These are phyloP conservation scores for Recurvomyces mirabilis DNA, from an alignment of 495 filamentous ascomycete genomes.

Conservation along the genomic window DNA sequence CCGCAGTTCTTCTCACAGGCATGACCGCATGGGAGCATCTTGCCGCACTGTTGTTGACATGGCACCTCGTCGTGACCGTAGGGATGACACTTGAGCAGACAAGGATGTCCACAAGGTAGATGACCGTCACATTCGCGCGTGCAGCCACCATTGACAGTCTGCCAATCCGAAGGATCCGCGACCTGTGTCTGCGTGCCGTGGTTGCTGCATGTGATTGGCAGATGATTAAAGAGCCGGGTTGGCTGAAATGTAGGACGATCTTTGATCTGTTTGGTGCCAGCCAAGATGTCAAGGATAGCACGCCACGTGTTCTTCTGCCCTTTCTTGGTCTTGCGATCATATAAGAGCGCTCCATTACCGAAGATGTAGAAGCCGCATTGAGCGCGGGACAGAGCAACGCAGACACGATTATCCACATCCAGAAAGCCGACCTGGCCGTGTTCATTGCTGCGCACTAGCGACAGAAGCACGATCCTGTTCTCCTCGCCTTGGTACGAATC, in stretches of 20 bases:
- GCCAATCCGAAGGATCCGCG: conserved; percentile 39
- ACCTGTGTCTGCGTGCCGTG: conserved; percentile 30
- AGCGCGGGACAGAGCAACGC: conserved; percentile 85
- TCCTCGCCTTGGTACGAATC: conserved; percentile 95
- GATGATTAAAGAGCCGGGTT: conserved; percentile 7
- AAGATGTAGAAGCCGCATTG: conserved; percentile 77
- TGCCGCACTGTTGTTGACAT: no score
- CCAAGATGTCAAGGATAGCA: conserved; percentile 24
- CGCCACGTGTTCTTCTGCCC: conserved; percentile 29
- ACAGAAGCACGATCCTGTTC: conserved; percentile 76
- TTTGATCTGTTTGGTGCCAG: conserved; percentile 16
- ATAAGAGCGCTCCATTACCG: conserved; percentile 56
- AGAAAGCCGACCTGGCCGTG: conserved; percentile 55
- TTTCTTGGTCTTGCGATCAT: background rate
- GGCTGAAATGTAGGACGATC: conserved; percentile 12
- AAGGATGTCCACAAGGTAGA: conserved; percentile 39
- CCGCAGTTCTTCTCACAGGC: no score
- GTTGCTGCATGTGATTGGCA: conserved; percentile 25
- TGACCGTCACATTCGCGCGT: conserved; percentile 36
- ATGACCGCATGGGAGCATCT: no score
- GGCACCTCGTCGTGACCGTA: conserved; percentile 18
- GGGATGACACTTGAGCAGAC: conserved; percentile 39
- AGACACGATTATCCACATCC: conserved; percentile 63
- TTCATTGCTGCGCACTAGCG: conserved; percentile 64
- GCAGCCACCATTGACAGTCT: conserved; percentile 47